Evolutionary conservation across 176 grass and related monocot genomes (phyloP).

Genomic region (Musa schizocarpa): DNA sequence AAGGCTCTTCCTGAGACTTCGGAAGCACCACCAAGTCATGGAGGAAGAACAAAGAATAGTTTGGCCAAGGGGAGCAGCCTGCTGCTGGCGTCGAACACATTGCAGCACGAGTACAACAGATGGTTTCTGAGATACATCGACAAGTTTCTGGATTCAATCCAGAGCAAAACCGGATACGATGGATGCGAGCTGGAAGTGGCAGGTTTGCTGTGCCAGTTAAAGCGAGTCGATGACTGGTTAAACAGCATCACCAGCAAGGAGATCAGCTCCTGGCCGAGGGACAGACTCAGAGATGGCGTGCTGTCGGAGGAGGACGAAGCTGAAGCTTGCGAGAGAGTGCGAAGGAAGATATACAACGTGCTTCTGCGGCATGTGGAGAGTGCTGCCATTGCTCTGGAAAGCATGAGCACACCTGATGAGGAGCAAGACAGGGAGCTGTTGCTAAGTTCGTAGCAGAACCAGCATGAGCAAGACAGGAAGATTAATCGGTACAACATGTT

Average conservation of each 20-base stretch:
- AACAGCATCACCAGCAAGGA: conserved; percentile 46
- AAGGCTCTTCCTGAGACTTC: conserved; percentile 20
- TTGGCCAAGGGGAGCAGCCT: conserved; percentile 26
- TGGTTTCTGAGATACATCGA: conserved; percentile 87
- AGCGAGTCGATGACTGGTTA: conserved; percentile 85
- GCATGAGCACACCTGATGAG: not conserved
- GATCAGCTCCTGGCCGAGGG: not conserved
- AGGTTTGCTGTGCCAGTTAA: conserved; percentile 59
- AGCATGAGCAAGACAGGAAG: too few species aligned
- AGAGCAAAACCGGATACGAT: conserved; percentile 1
- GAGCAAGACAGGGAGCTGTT: not conserved
- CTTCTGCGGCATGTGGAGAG: conserved; percentile 65
- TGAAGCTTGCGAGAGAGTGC: conserved; percentile 56
- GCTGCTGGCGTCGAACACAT: conserved; percentile 13
- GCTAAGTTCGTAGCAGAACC: not conserved
- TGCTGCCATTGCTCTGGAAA: conserved; percentile 56
- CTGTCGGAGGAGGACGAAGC: conserved; percentile 39
- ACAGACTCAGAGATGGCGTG: too few species aligned
- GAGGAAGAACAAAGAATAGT: conserved; percentile 36
- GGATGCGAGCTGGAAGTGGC: conserved; percentile 41
- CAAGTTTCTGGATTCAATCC: conserved; percentile 60
- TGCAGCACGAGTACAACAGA: conserved; percentile 41
- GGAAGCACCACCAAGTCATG: conserved; percentile 8
- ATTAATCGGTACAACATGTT: too few species aligned
- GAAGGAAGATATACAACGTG: conserved; percentile 63